Evolutionary conservation across 2,329 filamentous ascomycete species (phyloP).

Genomic region (Chaetothyriales sp.): DNA sequence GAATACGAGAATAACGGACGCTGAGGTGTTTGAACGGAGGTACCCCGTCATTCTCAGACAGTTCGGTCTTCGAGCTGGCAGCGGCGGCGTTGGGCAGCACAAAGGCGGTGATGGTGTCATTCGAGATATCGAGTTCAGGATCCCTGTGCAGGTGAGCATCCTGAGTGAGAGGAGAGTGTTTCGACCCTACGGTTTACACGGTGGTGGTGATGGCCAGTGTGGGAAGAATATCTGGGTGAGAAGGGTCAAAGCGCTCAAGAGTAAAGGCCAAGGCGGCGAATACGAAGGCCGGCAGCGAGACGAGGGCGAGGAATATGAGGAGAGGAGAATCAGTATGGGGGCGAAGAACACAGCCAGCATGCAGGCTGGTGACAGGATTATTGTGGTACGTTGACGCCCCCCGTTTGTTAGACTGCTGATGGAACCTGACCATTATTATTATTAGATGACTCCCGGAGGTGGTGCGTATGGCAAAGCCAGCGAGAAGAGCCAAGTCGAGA

Average conservation of each 20-base stretch:
- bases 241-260: constrained; percentile 44
- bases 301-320: constrained; percentile 27
- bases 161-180: constrained; percentile 64
- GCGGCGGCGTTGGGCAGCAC: constrained; percentile 54
- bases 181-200: constrained; percentile 67
- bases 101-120: constrained; percentile 63
- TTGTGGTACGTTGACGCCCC: constrained; percentile 43
- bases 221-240: constrained; percentile 83
- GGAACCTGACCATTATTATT: constrained; percentile 1
- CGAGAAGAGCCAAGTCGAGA: constrained; percentile 36
- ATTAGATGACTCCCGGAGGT: constrained; percentile 28
- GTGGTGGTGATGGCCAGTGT: constrained; percentile 63
- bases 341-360: constrained; percentile 51
- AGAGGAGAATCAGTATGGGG: constrained; percentile 44
- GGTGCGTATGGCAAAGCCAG: constrained; percentile 39
- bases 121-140: constrained; percentile 71
- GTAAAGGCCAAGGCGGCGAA: constrained; percentile 24
- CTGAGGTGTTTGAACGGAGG: constrained; percentile 66
- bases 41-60: constrained; percentile 64
- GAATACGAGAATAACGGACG: constrained; percentile 73
- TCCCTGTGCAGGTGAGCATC: constrained; percentile 68
- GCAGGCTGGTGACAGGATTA: constrained; percentile 46
- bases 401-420: not conserved
- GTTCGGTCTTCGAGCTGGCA: constrained; percentile 53
- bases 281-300: constrained; percentile 38